Conservation (phyloP, 1,284 basidiomycete genomes). For the Sparassis latifolia region DNA sequence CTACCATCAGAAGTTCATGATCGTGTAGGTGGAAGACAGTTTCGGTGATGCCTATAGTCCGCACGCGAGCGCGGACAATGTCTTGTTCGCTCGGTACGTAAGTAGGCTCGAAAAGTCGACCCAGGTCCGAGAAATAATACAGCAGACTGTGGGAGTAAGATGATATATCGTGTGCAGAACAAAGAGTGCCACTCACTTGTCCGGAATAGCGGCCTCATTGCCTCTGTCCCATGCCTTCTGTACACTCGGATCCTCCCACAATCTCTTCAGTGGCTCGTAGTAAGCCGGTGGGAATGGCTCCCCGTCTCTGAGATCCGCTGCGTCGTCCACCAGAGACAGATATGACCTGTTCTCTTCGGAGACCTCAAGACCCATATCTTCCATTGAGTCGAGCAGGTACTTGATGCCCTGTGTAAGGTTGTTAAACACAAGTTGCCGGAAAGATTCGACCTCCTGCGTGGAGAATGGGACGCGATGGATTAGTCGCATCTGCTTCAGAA, state of each 20-base stretch:
- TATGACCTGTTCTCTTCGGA: slow-evolving; percentile 48
- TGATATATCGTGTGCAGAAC: slow-evolving; percentile 1
- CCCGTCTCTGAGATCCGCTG: slow-evolving; percentile 69
- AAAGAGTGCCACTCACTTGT: slow-evolving; percentile 56
- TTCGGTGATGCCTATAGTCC: slow-evolving; percentile 93
- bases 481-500: slow-evolving; percentile 90
- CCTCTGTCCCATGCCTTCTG: slow-evolving; percentile 70
- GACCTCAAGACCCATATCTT: slow-evolving; percentile 78
- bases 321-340: slow-evolving; percentile 61
- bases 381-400: slow-evolving; percentile 82
- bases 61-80: slow-evolving; percentile 80
- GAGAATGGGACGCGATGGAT: slow-evolving; percentile 80
- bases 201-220: slow-evolving; percentile 84
- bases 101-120: slow-evolving; percentile 68
- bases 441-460: slow-evolving; percentile 69
- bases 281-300: slow-evolving; percentile 70
- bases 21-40: slow-evolving; percentile 75
- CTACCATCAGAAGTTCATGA: slow-evolving; percentile 82
- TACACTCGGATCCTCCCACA: slow-evolving; percentile 79
- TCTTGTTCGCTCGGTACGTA: slow-evolving; percentile 79
- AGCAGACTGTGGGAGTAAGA: slow-evolving; percentile 36
- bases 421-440: slow-evolving; percentile 85
- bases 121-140: slow-evolving; percentile 76
- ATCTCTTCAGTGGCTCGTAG: slow-evolving; percentile 55
- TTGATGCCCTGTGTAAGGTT: slow-evolving; percentile 86